Base-by-base conservation (phyloP, 352 stramenopile species). In the Aphanomyces euteiches region DNA sequence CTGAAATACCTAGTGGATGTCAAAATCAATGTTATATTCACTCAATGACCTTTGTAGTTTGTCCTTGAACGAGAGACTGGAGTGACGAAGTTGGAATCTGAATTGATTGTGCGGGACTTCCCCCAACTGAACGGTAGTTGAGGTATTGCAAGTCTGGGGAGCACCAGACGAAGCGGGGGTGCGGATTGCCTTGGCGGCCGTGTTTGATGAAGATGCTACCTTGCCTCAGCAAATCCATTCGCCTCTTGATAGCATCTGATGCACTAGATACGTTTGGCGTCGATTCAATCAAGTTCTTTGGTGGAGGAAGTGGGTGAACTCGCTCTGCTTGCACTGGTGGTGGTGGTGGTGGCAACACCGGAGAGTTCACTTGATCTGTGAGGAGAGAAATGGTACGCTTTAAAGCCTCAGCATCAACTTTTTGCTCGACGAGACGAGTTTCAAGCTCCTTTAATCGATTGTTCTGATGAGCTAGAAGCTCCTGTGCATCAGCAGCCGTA, bases 81-180 rank as follows among this genome's bases (percentile, higher is more conserved):
- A 70, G 10, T 4, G 64, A 63, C 17, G 64, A 60, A 39, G 64
- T 70, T 28, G 64, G 47, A 21, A 70, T 67, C 37, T 67, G 54
- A 67, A 72, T 72, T 56, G 50, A 34, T 4, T 19, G 37, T 4
- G 38, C 38, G 3, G 66, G 54, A 21, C 78, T 82, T 6, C 54
- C 54, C 57, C 82, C 82, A n/a, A 84, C 78, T 12, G 74, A 68
- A 38, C 85, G 85, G 64, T 90, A 93, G 66, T 88, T 82, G 6
- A 93, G 69, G 73, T 89, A 89, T 65, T 91, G 82, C 19, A 93
- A 72, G 67, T 91, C 84, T 7, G 69, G 58, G 12, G 85, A 90
- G 57, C 83, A 91, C 85, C 85, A 93, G 39, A 93, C 82, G 63
- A 93, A 93, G 13, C 85, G 82, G 39, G 90, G 84, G 63, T 93